Conservation (phyloP, 2,329 filamentous ascomycete genomes). For the Botrytis medusae region DNA sequence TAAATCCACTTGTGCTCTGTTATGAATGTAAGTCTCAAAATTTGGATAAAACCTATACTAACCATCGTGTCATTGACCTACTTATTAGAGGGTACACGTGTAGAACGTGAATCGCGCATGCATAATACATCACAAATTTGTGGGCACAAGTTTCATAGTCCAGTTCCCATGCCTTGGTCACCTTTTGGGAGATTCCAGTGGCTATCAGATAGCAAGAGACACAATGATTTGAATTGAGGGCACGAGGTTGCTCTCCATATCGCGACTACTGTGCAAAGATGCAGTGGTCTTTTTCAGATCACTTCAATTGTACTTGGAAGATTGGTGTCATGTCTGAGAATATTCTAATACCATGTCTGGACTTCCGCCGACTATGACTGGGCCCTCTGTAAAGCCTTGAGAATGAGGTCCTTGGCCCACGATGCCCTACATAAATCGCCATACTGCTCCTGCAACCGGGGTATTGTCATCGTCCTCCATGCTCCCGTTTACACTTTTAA, state of each 20-base stretch:
- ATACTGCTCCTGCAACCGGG: conserved; percentile 35
- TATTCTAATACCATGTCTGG: neutral
- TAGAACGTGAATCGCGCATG: neutral
- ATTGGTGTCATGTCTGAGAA: neutral
- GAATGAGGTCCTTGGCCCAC: neutral
- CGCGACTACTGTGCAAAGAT: neutral
- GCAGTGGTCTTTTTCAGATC: neutral
- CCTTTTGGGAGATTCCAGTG: neutral
- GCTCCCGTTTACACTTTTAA: conserved; percentile 50
- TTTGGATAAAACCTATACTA: neutral
- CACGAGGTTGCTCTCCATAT: neutral
- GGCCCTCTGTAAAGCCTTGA: neutral
- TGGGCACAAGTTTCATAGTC: neutral
- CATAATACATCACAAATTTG: neutral
- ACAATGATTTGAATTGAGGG: neutral
- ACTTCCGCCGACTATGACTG: neutral
- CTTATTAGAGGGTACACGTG: neutral
- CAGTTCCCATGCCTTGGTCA: neutral
- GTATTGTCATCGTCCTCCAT: conserved; percentile 24
- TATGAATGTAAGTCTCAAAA: neutral
- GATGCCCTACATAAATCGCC: conserved; percentile 29
- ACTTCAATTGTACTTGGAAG: neutral
- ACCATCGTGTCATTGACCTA: neutral
- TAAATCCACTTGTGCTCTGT: neutral
- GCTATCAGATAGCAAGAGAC: neutral